phyloP scores from a whole-genome alignment of 2,329 filamentous ascomycete species.

The Pestalotiopsis fici region DNA sequence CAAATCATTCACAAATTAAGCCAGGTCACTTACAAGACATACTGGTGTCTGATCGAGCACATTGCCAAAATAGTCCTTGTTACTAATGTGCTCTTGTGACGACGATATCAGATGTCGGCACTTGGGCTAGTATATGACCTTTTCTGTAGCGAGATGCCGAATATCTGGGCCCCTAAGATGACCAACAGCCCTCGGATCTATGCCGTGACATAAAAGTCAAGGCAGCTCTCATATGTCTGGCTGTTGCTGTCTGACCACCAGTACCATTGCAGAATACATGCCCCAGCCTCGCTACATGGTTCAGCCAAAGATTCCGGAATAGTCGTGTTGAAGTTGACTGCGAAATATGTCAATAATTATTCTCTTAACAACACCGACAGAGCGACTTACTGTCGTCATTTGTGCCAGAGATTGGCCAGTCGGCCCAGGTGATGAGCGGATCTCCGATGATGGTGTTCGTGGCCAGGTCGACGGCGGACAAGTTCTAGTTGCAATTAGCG shows the following conservation, averaged over 20 bases:
- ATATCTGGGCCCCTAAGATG: no score
- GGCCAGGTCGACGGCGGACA: slow-evolving; percentile 47
- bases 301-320: slow-evolving; percentile 47
- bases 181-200: neutral
- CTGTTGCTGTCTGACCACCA: slow-evolving; percentile 57
- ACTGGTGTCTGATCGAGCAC: no score
- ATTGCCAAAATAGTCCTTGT: no score
- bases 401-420: slow-evolving; percentile 21
- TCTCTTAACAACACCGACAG: fast-evolving
- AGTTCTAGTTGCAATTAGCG: slow-evolving; percentile 36
- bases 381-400: slow-evolving; percentile 35
- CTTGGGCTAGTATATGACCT: no score
- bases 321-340: slow-evolving; percentile 53
- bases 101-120: no score
- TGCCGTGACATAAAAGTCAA: slow-evolving; percentile 50
- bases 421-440: slow-evolving; percentile 45
- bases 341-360: slow-evolving; percentile 15
- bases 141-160: no score
- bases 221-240: slow-evolving; percentile 65
- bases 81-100: no score
- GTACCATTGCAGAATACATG: slow-evolving; percentile 57
- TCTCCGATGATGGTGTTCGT: slow-evolving; percentile 49
- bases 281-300: slow-evolving; percentile 50
- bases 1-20: no score
- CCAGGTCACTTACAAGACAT: no score